Base-by-base conservation (phyloP, 305 asterid species). In the Fraxinus paxiana region DNA sequence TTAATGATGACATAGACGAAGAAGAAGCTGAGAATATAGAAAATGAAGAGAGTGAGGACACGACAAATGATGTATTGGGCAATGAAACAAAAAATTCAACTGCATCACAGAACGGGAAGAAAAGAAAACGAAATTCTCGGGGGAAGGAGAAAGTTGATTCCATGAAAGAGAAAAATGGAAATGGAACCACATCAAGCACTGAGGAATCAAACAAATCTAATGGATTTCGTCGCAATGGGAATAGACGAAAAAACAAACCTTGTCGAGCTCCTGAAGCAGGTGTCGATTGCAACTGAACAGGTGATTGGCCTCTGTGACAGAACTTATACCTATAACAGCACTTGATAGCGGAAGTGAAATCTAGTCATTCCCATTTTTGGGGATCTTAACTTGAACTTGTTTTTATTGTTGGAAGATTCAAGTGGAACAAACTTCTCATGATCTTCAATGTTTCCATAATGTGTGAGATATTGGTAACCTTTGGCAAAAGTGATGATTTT, bases 1-100 rank as follows among this genome's bases (percentile, higher is more conserved):
- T 61, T 28, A 82, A 51, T 17, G 85, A 78, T 30, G 83, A 82
- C 63, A 75, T 79, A 26, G 85, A 74, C 6, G 87, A 84, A 67
- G 85, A 79, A 78, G 85, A 46, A 26, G 56, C 69, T 48, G 79
- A 79, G 48, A 84, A 81, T 48, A 54, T 84, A 37, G 79, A 77
- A 26, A 80, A 74, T 18, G 83, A 67, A 54, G 79, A 75, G 35
- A 56, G 26, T 6, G 85, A 79, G 38, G 76, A 56, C 54, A 72
- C 71, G 54, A 81, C 78, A 48, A 33, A 18, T 77, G 83, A 74
- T 38, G 43, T 73, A 13, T 46, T 75, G 20, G 41, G 65, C 74
- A 81, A 77, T 71, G 80, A 77, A 13, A 37, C 34, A 3, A 77
- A 72, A 73, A 48, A 59, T 71, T 71, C 84, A 24, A 67, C 72